Base-by-base conservation (phyloP, 768 basidiomycete genomes). In the Leccinum olivaceopallidum region DNA sequence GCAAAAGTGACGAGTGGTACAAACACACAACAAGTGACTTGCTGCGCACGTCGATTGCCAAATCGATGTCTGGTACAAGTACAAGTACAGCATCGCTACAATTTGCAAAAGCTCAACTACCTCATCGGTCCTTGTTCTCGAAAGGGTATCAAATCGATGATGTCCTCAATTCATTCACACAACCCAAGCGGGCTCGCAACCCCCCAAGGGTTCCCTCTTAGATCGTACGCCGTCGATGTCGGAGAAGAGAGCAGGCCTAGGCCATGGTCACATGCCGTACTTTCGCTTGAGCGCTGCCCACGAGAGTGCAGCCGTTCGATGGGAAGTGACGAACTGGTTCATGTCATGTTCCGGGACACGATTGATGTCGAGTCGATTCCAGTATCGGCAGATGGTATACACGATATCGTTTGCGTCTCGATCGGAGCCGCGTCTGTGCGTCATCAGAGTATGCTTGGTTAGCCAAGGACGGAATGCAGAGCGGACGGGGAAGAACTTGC, bases 321-420 rank as follows among this genome's bases (percentile, higher is more conserved):
- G 80, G 39, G 78, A 79, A 14, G 79, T 69, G 32, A 89, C 86
- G 68, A 94, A 94, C 32, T 82, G 79, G 60, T 85, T 85, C 92
- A 94, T 94, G 69, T 94, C 92, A 60, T 86, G 84, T 73, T 94
- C 92, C 28, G 87, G 86, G 60, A 94, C 87, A 65, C 92, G 89
- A 71, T 94, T 94, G 65, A 93, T 85, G 73, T 94, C 92, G 62
- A 94, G 83, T 57, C 82, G 80, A 70, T 88, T 89, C 91, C 92
- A 93, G 69, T 88, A 90, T 58, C 84, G 85, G 60, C 83, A 79
- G 66, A 94, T 78, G 42, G 85, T 80, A 69, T 85, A 92, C 48
- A 79, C 71, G 66, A 94, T 91, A 63, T 94, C 92, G 65, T 85
- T 85, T 9, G 91, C 91, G 68, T 94, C 92, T 58, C 82, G 78